Conservation (phyloP, 2,329 filamentous ascomycete species). For the Coniella vitis region DNA sequence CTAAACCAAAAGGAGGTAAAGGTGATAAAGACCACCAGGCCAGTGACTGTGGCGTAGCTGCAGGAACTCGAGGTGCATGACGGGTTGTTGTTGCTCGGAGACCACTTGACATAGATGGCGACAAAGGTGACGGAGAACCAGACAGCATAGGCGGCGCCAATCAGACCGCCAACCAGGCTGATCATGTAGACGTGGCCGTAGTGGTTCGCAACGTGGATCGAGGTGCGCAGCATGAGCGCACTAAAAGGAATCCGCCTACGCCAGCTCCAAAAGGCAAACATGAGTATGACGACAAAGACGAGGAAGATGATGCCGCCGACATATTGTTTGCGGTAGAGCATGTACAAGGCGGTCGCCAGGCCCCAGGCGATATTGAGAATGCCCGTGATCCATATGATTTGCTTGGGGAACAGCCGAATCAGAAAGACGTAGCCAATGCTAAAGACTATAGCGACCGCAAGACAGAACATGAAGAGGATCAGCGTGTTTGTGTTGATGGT, state of each 20-base stretch:
- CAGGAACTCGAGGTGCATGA: conserved; percentile 53
- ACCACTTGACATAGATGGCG: conserved; percentile 76
- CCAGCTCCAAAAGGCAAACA: conserved; percentile 83
- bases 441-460: conserved; percentile 66
- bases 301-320: conserved; percentile 83
- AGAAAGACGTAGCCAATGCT: conserved; percentile 71
- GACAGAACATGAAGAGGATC: conserved; percentile 73
- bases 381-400: conserved; percentile 88
- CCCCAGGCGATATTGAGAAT: conserved; percentile 82
- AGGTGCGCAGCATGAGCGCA: conserved; percentile 79
- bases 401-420: conserved; percentile 73
- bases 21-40: conserved; percentile 77
- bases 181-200: conserved; percentile 84
- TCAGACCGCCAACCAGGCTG: conserved; percentile 72
- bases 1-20: conserved; percentile 93
- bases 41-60: conserved; percentile 70
- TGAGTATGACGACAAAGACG: conserved; percentile 71
- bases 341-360: conserved; percentile 81
- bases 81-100: conserved; percentile 51
- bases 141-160: conserved; percentile 68
- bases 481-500: conserved; percentile 76
- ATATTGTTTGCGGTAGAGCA: conserved; percentile 70
- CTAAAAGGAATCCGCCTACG: conserved; percentile 86
- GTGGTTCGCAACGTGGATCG: conserved; percentile 75
- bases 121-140: conserved; percentile 87